Evolutionary conservation across 2,329 filamentous ascomycete species (phyloP).

Genomic region (Emmonsia crescens): DNA sequence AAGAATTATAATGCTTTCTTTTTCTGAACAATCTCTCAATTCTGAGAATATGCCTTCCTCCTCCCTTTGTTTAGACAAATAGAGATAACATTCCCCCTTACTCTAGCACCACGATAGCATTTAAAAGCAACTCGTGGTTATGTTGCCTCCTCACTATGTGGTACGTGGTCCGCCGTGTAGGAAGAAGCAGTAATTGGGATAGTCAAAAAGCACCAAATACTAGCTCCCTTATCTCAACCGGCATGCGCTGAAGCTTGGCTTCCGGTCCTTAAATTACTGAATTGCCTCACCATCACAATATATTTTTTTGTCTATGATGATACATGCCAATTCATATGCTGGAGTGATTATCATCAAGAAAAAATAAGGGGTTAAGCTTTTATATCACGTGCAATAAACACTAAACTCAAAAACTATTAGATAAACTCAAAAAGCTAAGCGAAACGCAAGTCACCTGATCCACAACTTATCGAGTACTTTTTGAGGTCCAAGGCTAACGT

Average conservation of each 20-base stretch:
- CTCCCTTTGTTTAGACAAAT: background rate
- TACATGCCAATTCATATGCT: no score
- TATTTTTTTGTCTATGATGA: no score
- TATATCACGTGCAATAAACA: background rate
- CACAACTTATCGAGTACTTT: background rate
- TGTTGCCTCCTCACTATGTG: no score
- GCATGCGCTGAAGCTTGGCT: background rate
- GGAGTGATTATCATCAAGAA: no score
- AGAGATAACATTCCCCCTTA: no score
- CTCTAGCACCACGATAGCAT: no score
- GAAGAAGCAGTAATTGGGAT: background rate
- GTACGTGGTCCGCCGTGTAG: no score
- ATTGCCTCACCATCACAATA: no score
- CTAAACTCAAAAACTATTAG: background rate
- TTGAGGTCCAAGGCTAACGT: no score
- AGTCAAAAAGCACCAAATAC: background rate
- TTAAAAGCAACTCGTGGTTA: no score
- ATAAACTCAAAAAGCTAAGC: background rate
- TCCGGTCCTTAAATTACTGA: no score
- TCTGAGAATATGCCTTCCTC: background rate
- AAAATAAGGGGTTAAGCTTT: background rate
- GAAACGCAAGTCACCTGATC: conserved; percentile 8
- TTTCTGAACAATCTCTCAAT: background rate
- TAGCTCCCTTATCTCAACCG: background rate
- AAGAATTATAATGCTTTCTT: background rate